Base-by-base conservation (phyloP, 441 rosid genomes). In the Syzygium malaccense region DNA sequence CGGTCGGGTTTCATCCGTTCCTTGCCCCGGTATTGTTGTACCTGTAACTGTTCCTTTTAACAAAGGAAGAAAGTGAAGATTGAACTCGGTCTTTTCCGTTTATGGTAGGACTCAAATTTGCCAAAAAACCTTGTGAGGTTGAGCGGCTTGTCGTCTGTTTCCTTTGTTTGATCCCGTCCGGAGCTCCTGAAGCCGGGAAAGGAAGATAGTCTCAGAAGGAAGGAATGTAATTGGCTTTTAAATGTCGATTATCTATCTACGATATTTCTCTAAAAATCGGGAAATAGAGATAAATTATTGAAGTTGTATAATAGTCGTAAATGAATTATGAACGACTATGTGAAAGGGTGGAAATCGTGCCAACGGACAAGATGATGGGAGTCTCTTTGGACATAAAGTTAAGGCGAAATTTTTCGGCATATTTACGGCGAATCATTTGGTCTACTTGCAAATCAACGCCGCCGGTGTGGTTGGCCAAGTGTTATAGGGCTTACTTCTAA, bases 1-100 rank as follows among this genome's bases (percentile, higher is more conserved):
- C 28, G 83, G n/a, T 71, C 49, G 15, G 49, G 49, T 71, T 37
- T 71, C 51, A 37, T 37, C 49, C 11, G 80, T 20, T 71, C 51
- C 83, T 37, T 37, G 13, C 51, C 6, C 51, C 6, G 83, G 14
- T 23, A 71, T 71, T 71, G 83, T 71, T 71, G 83, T 71, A 71
- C 83, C 83, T 71, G 83, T 37, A 71, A 71, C n/a, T 71, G n/a
- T 71, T 71, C 83, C 83, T 71, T 71, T 71, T 71, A 71, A 71
- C 83, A 6, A 45, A 71, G 83, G 83, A 71, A 37, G 83, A 71
- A 71, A 71, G 51, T 71, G 83, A 37, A 71, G 80, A 71, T 71
- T 71, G 83, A 71, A 71, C 83, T 71, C 37, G 83, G n/a, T 71
- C 51, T 71, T 37, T 71, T 71, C 83, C 49, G 8, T 71, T 71